These are phyloP conservation scores for Hypoxylon cercidicola DNA, from an alignment of 495 filamentous ascomycete genomes.

Conservation along the genomic window DNA sequence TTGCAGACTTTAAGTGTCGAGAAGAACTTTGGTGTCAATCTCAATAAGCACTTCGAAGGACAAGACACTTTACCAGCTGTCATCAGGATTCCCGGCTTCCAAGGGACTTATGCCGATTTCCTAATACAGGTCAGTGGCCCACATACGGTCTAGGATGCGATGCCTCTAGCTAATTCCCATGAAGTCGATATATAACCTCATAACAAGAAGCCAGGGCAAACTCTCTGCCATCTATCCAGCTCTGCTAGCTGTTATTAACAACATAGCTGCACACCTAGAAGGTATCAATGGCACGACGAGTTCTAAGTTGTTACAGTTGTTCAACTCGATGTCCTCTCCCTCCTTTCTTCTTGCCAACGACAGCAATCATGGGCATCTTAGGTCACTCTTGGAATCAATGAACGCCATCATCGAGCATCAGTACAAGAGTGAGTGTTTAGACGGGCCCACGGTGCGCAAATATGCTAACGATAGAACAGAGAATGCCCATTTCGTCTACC, in stretches of 20 bases:
- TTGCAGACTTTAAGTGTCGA: conserved; percentile 95
- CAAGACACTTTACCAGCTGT: conserved; percentile 87
- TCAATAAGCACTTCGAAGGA: conserved; percentile 89
- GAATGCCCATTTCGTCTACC: conserved; percentile 85
- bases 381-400: conserved; percentile 87
- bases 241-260: conserved; percentile 90
- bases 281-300: conserved; percentile 78
- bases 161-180: conserved; percentile 8
- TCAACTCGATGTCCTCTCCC: conserved; percentile 93
- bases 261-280: conserved; percentile 85
- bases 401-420: conserved; percentile 94
- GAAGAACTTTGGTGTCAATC: conserved; percentile 85
- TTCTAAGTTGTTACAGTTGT: conserved; percentile 87
- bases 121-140: conserved; percentile 79
- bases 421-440: conserved; percentile 70
- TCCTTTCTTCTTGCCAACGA: conserved; percentile 96
- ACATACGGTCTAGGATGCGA: background rate
- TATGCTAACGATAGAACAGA: conserved; percentile 60
- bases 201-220: conserved; percentile 91
- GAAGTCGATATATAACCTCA: conserved; percentile 91
- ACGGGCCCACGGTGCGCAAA: background rate
- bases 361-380: conserved; percentile 83
- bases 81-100: conserved; percentile 84
- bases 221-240: conserved; percentile 94
- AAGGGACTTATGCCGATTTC: conserved; percentile 92